These are phyloP conservation scores for Exophiala spinifera DNA, from an alignment of 2,329 filamentous ascomycete genomes.

Conservation along the genomic window DNA sequence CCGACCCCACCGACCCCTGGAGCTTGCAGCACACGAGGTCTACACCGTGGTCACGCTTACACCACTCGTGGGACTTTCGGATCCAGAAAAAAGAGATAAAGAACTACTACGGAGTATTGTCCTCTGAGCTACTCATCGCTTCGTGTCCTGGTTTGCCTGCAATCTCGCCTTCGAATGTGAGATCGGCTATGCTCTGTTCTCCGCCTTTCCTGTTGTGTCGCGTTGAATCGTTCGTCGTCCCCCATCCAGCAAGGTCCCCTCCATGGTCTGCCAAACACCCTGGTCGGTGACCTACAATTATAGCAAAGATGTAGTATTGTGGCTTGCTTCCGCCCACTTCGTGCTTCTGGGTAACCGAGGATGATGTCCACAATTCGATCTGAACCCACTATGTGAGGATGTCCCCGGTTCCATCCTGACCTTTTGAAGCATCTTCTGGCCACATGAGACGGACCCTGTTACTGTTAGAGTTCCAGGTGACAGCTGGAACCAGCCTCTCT, in stretches of 20 bases:
- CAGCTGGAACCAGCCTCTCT: slow-evolving; percentile 9
- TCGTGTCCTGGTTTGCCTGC: slow-evolving; percentile 13
- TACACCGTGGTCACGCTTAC: too few relatives aligned
- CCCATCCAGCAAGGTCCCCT: slow-evolving; percentile 9
- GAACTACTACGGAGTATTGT: too few relatives aligned
- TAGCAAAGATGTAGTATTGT: slow-evolving; percentile 13
- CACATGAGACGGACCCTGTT: slow-evolving; percentile 17
- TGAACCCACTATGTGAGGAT: slow-evolving; percentile 7
- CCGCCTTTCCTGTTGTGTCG: slow-evolving; percentile 11
- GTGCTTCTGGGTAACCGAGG: slow-evolving; percentile 1
- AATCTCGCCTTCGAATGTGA: slow-evolving; percentile 15
- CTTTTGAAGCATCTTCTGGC: slow-evolving; percentile 18
- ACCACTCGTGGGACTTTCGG: too few relatives aligned
- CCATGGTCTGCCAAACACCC: slow-evolving; percentile 12
- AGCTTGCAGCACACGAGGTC: too few relatives aligned
- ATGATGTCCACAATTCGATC: slow-evolving; percentile 14
- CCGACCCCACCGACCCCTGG: too few relatives aligned
- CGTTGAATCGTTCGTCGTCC: slow-evolving; percentile 8
- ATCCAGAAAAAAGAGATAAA: slow-evolving; percentile 5
- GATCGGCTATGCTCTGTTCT: slow-evolving; percentile 11
- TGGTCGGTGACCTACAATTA: slow-evolving; percentile 11
- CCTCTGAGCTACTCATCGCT: background rate
- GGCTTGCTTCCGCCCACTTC: slow-evolving; percentile 12
- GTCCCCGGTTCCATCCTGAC: slow-evolving; percentile 15
- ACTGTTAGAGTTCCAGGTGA: slow-evolving; percentile 24